Base-by-base conservation (phyloP, 2,329 filamentous ascomycete species). In the Celoporthe dispersa region DNA sequence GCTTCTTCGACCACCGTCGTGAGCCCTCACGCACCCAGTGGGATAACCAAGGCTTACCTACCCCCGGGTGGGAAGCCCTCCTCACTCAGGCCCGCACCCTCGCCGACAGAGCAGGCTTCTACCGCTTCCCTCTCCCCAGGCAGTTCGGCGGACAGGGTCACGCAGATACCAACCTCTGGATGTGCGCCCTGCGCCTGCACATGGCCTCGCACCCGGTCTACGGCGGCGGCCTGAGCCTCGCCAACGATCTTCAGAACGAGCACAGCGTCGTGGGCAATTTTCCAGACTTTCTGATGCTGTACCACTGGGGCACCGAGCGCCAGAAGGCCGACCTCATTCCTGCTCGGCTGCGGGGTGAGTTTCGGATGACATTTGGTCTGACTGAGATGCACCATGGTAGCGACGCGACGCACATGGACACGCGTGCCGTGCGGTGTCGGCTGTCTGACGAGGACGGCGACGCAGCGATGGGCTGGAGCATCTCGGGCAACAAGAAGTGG, bases 1-100 rank as follows among this genome's bases (percentile, higher is more conserved):
- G 87, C 70, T 91, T 91, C 83, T 90, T 91, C 78, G 88, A 90
- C 77, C 86, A 91, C 77, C 84, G 88, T 25, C 86, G 88, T 72
- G 88, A 91, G 74, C 83, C 89, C 74, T 81, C 86, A 8, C 85
- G 88, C 44, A 91, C 88, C 1, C 84, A 90, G 75, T 90, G 87
- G 87, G 84, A 86, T 67, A 84, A 84, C 55, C 79, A 81, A 69
- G 87, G 88, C 2, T 81, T 90, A 2, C 88, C 88, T 0, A 83
- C 82, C 7, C 77, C 81, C 60, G 87, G 89, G 74, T 90, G 88
- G 88, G 87, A 90, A 74, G 79, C 80, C 1, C 78, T 91, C 0
- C 79, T 90, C 19, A 75, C 70, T 7, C 77, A 87, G 76, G 84
- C 84, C 16, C 81, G 82, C 31, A 76, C 78, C 5, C 79, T 87